Conservation (phyloP, 805 yeast genomes). For the Candida oleophila region DNA sequence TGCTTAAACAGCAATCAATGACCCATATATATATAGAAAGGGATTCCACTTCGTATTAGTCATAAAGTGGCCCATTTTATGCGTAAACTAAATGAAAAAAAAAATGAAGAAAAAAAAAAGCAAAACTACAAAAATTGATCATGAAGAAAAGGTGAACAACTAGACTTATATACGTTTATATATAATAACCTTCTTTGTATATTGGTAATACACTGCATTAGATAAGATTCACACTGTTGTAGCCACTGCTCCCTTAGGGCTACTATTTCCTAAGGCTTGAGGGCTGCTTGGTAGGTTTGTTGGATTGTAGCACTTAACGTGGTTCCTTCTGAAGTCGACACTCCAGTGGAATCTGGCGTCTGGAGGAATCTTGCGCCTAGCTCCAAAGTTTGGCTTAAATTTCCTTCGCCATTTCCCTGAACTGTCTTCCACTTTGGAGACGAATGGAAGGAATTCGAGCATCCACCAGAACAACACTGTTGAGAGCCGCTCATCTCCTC, state of each 20-base stretch:
- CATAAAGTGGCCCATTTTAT: not conserved
- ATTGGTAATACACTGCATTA: slow-evolving; percentile 15
- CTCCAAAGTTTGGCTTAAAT: slow-evolving; percentile 58
- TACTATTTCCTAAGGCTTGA: too few relatives aligned
- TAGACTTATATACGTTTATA: slow-evolving; percentile 3
- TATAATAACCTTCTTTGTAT: slow-evolving; percentile 9
- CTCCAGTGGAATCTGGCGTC: slow-evolving; percentile 62
- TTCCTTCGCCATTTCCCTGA: slow-evolving; percentile 50
- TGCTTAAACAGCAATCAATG: not conserved
- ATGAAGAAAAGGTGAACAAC: not conserved
- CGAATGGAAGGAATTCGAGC: slow-evolving; percentile 59
- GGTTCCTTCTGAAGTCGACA: slow-evolving; percentile 53
- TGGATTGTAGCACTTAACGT: slow-evolving; percentile 46
- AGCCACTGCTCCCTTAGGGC: too few relatives aligned
- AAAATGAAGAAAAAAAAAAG: not conserved
- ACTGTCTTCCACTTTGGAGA: slow-evolving; percentile 46
- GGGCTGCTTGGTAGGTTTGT: slow-evolving; percentile 17
- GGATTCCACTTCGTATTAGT: not conserved
- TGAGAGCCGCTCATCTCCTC: slow-evolving; percentile 30
- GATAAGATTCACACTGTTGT: too few relatives aligned
- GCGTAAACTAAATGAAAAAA: not conserved
- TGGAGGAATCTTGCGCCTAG: slow-evolving; percentile 47
- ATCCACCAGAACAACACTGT: slow-evolving; percentile 56
- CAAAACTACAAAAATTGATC: slow-evolving; percentile 4
- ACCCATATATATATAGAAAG: not conserved